phyloP scores from a whole-genome alignment of 805 yeast species.

The Ogataea siamensis region DNA sequence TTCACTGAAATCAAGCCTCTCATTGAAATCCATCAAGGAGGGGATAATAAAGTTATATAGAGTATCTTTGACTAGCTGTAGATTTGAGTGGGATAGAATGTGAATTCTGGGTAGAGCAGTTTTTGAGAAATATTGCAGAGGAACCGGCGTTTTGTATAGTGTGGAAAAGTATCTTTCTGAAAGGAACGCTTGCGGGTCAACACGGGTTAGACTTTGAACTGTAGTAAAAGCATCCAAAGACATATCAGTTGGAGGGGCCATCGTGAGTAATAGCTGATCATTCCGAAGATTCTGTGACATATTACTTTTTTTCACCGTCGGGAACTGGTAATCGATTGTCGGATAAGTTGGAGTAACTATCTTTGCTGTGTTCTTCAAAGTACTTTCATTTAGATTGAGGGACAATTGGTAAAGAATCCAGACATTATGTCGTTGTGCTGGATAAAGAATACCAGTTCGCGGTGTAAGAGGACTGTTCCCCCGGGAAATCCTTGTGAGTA shows the following conservation, averaged over 20 bases:
- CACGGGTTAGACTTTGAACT: constrained; percentile 14
- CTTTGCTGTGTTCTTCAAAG: too few species aligned
- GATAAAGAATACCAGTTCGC: constrained; percentile 2
- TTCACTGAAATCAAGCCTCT: constrained; percentile 13
- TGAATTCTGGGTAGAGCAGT: constrained; percentile 32
- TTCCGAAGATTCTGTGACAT: too few species aligned
- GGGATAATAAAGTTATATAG: constrained; percentile 20
- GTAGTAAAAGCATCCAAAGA: background rate
- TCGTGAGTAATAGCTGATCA: too few species aligned
- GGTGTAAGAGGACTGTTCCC: too few species aligned
- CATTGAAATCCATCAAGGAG: constrained; percentile 23
- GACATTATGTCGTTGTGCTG: background rate
- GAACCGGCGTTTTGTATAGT: constrained; percentile 27
- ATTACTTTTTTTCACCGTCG: background rate
- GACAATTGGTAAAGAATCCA: background rate
- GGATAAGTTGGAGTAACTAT: too few species aligned
- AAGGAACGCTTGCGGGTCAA: constrained; percentile 31
- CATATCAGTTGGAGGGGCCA: too few species aligned
- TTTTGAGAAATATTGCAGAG: constrained; percentile 32
- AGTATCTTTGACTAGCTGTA: constrained; percentile 20
- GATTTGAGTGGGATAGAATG: constrained; percentile 26
- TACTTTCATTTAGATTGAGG: too few species aligned
- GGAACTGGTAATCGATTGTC: background rate
- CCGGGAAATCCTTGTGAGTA: too few species aligned
- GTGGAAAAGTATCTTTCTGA: constrained; percentile 28